These are phyloP conservation scores for Xerocomellus chrysenteron DNA, from an alignment of 768 basidiomycete species.

Conservation along the genomic window DNA sequence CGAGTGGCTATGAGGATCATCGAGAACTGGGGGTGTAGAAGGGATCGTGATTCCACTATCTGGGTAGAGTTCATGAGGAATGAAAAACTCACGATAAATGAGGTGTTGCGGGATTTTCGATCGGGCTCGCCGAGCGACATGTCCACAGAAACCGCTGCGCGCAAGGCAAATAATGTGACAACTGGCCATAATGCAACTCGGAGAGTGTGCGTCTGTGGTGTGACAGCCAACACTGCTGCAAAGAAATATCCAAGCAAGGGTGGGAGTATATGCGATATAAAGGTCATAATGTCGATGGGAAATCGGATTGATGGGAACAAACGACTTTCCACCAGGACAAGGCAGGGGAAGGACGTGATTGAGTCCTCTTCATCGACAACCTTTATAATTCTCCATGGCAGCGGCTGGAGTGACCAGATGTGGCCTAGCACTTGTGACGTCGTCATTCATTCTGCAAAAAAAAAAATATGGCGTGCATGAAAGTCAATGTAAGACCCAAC, in stretches of 20 bases:
- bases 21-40: constrained; percentile 4
- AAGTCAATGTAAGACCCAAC: too few relatives aligned
- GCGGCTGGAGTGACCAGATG: too few relatives aligned
- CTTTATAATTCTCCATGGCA: background rate
- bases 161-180: constrained; percentile 42
- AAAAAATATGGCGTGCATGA: too few relatives aligned
- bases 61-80: too few relatives aligned
- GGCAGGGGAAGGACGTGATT: background rate
- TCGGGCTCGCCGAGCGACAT: background rate
- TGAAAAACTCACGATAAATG: background rate
- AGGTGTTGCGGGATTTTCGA: background rate
- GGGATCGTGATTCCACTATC: background rate
- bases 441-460: too few relatives aligned
- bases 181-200: constrained; percentile 49
- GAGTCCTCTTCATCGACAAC: too few relatives aligned
- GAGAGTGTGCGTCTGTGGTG: constrained; percentile 41
- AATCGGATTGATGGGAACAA: background rate
- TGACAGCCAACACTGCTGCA: constrained; percentile 49
- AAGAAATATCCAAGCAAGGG: constrained; percentile 45
- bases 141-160: constrained; percentile 29
- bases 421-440: too few relatives aligned
- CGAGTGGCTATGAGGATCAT: constrained; percentile 15
- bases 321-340: background rate
- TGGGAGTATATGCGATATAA: constrained; percentile 40
- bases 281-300: constrained; percentile 32